A percentile compares a stretch with the other conserved stretches of the same genome.
phyloP scores from a whole-genome alignment of 257 asterid species.

The Penstemon davidsonii region DNA sequence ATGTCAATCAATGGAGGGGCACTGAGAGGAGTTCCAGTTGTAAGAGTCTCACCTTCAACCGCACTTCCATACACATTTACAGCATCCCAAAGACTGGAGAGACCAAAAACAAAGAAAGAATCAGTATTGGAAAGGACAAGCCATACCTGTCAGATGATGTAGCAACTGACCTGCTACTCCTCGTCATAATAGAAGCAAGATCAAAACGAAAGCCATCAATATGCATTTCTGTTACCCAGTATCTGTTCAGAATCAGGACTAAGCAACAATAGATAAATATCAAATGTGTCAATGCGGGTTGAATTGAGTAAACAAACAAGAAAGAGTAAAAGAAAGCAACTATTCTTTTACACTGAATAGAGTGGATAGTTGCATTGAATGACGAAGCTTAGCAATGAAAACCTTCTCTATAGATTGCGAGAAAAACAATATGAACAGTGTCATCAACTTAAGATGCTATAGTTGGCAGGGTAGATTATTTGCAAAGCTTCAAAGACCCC shows the following conservation, averaged over 20 bases:
- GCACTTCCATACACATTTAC: conserved; percentile 73
- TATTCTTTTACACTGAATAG: neutral
- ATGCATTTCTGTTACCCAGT: conserved; percentile 97
- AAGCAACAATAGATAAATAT: conserved; percentile 41
- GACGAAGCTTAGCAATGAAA: neutral
- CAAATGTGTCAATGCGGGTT: conserved; percentile 30
- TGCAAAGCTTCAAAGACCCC: neutral
- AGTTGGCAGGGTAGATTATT: neutral
- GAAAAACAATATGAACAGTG: neutral
- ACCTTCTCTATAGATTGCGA: neutral
- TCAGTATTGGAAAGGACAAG: conserved; percentile 15
- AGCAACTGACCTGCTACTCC: conserved; percentile 85
- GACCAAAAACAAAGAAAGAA: conserved; percentile 26
- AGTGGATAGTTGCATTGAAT: neutral
- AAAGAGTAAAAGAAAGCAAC: conserved; percentile 10
- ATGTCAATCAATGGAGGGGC: conserved; percentile 85
- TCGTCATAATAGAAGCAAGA: conserved; percentile 94
- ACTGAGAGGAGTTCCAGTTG: conserved; percentile 89
- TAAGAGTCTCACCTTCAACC: conserved; percentile 59
- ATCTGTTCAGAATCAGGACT: conserved; percentile 59
- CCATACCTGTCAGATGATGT: conserved; percentile 16
- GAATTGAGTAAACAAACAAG: conserved; percentile 22
- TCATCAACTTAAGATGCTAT: too few relatives aligned
- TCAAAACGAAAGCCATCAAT: conserved; percentile 98
- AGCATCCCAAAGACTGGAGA: conserved; percentile 81